Percentiles rank a stretch among this genome's conserved stretches.
Evolutionary conservation across 2,329 filamentous ascomycete genomes (phyloP).

Genomic region (Emergomyces orientalis): DNA sequence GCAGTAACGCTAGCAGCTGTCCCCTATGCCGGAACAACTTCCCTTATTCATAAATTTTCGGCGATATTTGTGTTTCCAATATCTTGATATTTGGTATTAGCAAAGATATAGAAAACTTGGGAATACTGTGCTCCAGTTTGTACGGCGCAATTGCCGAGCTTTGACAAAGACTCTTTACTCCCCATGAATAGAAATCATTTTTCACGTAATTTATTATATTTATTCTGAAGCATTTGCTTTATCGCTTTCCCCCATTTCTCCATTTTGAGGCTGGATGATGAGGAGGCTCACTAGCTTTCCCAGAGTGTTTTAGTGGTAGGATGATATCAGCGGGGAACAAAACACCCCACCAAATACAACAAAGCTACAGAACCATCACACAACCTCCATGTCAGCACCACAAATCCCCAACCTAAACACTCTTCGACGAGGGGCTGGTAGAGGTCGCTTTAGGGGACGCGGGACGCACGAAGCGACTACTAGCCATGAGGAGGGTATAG

Average conservation of each 20-base stretch:
- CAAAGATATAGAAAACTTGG: background rate
- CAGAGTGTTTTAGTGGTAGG: background rate
- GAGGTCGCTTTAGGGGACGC: conserved; percentile 42
- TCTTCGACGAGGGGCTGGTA: conserved; percentile 41
- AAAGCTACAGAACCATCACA: background rate
- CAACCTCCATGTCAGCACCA: conserved; percentile 53
- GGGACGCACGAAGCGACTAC: conserved; percentile 18
- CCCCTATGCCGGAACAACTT: conserved; percentile 89
- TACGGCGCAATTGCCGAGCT: background rate
- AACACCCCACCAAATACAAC: background rate
- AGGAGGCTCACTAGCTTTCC: background rate
- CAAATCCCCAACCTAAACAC: conserved; percentile 71
- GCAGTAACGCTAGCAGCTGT: conserved; percentile 81
- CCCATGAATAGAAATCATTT: background rate
- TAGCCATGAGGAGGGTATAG: conserved; percentile 25
- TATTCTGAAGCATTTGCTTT: background rate
- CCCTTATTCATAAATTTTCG: conserved; percentile 43
- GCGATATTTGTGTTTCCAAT: background rate
- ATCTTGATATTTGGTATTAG: background rate
- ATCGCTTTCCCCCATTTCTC: background rate
- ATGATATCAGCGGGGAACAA: background rate
- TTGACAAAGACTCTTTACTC: background rate
- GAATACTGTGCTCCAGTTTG: background rate
- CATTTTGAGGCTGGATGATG: background rate
- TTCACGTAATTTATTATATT: background rate